A percentile compares a stretch with the other conserved stretches of the same genome.
phyloP scores from a whole-genome alignment of 129 eudicot genomes.

The Saussurea involucrata region DNA sequence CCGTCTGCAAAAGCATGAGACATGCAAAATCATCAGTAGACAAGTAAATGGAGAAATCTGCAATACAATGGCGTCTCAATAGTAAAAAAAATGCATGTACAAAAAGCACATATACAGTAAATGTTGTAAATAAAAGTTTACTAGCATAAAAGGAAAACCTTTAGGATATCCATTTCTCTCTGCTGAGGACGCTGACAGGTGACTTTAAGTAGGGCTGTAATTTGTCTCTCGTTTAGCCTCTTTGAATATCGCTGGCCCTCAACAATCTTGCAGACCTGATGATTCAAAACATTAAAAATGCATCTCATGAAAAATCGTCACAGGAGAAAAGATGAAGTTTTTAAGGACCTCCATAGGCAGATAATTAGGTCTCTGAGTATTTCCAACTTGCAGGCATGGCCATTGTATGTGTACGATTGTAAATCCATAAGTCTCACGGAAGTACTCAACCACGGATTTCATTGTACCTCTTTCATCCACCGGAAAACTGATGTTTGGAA shows the following conservation, averaged over 20 bases:
- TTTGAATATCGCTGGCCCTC: conserved; percentile 93
- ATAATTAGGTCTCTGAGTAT: conserved; percentile 83
- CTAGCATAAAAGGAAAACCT: conserved; percentile 36
- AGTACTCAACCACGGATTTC: conserved; percentile 96
- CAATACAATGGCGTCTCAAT: background rate
- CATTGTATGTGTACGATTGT: conserved; percentile 72
- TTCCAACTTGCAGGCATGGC: conserved; percentile 97
- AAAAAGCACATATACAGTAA: background rate
- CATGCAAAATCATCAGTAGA: conserved; percentile 1
- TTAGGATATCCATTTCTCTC: conserved; percentile 71
- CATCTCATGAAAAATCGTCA: background rate
- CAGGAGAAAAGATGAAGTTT: background rate
- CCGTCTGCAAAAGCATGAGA: conserved; percentile 48
- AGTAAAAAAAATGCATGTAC: background rate
- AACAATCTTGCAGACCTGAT: conserved; percentile 88
- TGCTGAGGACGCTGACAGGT: conserved; percentile 95
- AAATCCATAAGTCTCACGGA: conserved; percentile 86
- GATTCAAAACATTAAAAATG: conserved; percentile 1
- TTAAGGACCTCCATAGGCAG: conserved; percentile 80
- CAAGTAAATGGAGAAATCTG: background rate
- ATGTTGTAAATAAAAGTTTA: background rate
- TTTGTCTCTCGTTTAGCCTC: conserved; percentile 79
- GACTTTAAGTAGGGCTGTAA: conserved; percentile 79
- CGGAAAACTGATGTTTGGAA: conserved; percentile 52
- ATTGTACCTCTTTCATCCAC: conserved; percentile 71